Evolutionary conservation across 805 yeast genomes (phyloP).

Genomic region (Teunomyces panamensis): DNA sequence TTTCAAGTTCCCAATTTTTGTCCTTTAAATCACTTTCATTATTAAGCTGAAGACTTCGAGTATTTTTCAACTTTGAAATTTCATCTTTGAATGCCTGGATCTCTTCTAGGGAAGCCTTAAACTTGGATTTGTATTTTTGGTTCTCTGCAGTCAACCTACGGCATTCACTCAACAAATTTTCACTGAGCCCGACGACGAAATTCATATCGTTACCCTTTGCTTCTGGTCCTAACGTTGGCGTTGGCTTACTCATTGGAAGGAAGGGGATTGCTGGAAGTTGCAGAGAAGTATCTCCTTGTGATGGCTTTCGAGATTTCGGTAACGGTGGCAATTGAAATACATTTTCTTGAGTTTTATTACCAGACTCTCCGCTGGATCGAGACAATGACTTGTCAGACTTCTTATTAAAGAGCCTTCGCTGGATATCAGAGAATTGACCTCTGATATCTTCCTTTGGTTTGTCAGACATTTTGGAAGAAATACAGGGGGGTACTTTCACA

Average conservation of each 20-base stretch:
- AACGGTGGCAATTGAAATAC: conserved; percentile 12
- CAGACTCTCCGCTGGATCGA: conserved; percentile 6
- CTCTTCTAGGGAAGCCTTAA: conserved; percentile 44
- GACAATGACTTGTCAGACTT: conserved; percentile 10
- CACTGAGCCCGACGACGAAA: conserved; percentile 72
- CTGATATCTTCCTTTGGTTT: conserved; percentile 13
- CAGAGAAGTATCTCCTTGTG: neutral
- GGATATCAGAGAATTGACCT: conserved; percentile 42
- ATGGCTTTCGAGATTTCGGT: conserved; percentile 4
- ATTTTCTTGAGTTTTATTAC: conserved; percentile 13
- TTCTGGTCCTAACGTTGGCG: conserved; percentile 40
- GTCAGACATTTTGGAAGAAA: neutral
- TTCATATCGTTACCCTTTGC: conserved; percentile 60
- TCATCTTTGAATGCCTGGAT: conserved; percentile 37
- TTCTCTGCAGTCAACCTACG: conserved; percentile 68
- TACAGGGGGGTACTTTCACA: neutral
- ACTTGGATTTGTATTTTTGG: conserved; percentile 40
- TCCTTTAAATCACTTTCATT: conserved; percentile 54
- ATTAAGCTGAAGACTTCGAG: conserved; percentile 29
- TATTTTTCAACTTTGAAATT: conserved; percentile 31
- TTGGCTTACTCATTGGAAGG: conserved; percentile 14
- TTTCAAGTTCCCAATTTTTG: conserved; percentile 63
- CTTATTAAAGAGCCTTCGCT: conserved; percentile 32
- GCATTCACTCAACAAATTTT: conserved; percentile 66
- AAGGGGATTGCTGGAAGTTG: neutral